These are phyloP conservation scores for Avena atlantica DNA, from an alignment of 176 grass and related monocot genomes.

Conservation along the genomic window DNA sequence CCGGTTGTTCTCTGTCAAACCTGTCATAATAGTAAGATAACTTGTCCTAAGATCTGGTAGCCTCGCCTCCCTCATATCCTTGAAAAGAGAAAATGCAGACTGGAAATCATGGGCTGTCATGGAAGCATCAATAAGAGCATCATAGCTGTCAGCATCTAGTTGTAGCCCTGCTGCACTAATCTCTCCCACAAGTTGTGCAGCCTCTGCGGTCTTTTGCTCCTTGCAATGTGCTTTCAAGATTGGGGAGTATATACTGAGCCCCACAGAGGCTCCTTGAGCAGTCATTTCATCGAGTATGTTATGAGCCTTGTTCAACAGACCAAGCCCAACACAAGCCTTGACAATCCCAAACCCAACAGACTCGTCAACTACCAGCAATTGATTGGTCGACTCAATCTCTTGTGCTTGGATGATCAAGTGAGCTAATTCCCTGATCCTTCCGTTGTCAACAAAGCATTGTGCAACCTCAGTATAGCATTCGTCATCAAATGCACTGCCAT, in stretches of 20 bases:
- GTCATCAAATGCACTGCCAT: constrained; percentile 44
- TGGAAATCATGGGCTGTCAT: constrained; percentile 95
- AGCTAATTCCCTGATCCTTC: constrained; percentile 73
- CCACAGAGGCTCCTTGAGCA: constrained; percentile 67
- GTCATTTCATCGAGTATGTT: constrained; percentile 92
- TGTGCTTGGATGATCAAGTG: constrained; percentile 77
- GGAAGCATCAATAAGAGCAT: constrained; percentile 90
- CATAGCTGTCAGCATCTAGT: constrained; percentile 78
- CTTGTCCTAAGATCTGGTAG: constrained; percentile 81
- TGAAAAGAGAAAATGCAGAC: constrained; percentile 93
- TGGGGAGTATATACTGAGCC: constrained; percentile 81
- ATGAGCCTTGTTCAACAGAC: constrained; percentile 82
- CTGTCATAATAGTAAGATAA: constrained; percentile 99
- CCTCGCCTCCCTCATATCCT: constrained; percentile 92
- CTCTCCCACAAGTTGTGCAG: constrained; percentile 83
- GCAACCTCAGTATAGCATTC: constrained; percentile 66
- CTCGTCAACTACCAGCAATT: constrained; percentile 42
- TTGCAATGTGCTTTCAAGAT: constrained; percentile 97
- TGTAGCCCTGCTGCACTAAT: constrained; percentile 74
- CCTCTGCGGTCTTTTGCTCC: constrained; percentile 87
- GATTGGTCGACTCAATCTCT: constrained; percentile 64
- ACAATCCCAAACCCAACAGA: constrained; percentile 87
- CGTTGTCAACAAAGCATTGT: constrained; percentile 62
- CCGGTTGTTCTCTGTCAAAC: constrained; percentile 88
- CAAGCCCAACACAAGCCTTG: constrained; percentile 83